Evolutionary conservation across 768 basidiomycete species (phyloP), one percentile per base, ranked within the genome.

Genomic region (Boletellus emodensis): DNA sequence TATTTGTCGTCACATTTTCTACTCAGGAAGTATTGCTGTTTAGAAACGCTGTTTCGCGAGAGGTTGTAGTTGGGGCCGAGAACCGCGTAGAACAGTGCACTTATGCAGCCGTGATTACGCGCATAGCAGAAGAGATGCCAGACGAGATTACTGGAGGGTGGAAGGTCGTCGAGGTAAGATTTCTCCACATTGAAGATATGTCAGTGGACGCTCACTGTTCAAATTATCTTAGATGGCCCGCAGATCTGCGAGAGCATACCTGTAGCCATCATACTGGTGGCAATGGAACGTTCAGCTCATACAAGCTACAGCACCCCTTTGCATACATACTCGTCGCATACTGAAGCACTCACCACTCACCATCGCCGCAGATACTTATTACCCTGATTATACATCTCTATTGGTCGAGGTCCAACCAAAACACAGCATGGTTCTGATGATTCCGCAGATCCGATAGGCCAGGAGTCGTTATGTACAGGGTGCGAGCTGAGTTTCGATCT

Each of bases 71-170:
- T 14, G 96, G 96, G 1, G 84, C 90, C 3, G 91, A 94, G 64
- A 78, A 94, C 64, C 81, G 83, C 58, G 94, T 98, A 28, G 93
- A 96, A 70, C 90, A 94, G 64, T 94, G 92, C 61, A 83, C 82
- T 18, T 99, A 99, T 66, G 89, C 88, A 15, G 92, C 93, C 22
- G 94, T 91, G 1, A 70, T 99, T 52, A 97, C 94, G 15, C 82
- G 94, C 24, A 72, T 92, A 28, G 85, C 90, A 63, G 86, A 87
- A 60, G 92, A 97, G 64, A 72, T 97, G 54, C 84, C 83, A 26
- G 90, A 98, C 65, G 90, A 94, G 67, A 76, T 96, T 40, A 99
- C 96, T 0, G 94, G 91, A 38, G 96, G 96, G 12, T 99, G 96
- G 95, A 98, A 97, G 71, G 82, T 98, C 46, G 79, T 97, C 24